Base-by-base conservation (phyloP, 495 filamentous ascomycete genomes). In the Xylaria bambusicola region DNA sequence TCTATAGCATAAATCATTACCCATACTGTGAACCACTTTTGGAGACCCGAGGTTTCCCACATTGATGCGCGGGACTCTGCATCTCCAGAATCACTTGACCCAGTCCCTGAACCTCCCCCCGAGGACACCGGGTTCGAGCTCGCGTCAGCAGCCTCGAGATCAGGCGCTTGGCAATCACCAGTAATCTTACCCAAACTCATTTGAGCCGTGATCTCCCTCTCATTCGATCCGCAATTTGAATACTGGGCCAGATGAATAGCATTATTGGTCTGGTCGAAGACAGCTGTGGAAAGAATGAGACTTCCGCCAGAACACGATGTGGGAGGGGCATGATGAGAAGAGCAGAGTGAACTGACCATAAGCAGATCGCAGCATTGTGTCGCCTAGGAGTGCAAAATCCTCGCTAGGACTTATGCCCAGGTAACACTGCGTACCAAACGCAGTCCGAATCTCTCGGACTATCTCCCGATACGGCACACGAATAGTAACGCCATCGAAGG, bases 361-460 rank as follows among this genome's bases (percentile, higher is more conserved):
- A 1, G 92, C 92, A 38, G 87, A 91, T 61, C 94, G 84, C 17
- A 98, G 76, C 78, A 98, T 97, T 0, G 94, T 97, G 71, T 98
- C 94, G 6, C 94, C 94, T 33, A 98, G 75, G 10, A 97, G 80
- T 40, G 81, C 72, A 49, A 83, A 84, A 17, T 78, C 69, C 6
- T 82, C 82, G 23, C 88, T 86, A 3, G 88, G 83, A 49, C 80
- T 80, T 66, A 97, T 89, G n/a, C 92, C 92, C 52, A 93, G 84
- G 52, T 86, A 81, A 64, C 90, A 94, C 5, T 84, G 75, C 12
- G 74, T 71, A 13, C 82, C 77, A 1, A 71, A 71, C 15, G 77
- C 74, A 7, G 75, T 75, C 18, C 81, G 79, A 2, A 79, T 71
- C 48, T 79, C 72, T 46, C 84, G 76, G 26, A 82, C 76, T 18